phyloP scores from a whole-genome alignment of 768 basidiomycete species.

The Rhizopogon vulgaris region DNA sequence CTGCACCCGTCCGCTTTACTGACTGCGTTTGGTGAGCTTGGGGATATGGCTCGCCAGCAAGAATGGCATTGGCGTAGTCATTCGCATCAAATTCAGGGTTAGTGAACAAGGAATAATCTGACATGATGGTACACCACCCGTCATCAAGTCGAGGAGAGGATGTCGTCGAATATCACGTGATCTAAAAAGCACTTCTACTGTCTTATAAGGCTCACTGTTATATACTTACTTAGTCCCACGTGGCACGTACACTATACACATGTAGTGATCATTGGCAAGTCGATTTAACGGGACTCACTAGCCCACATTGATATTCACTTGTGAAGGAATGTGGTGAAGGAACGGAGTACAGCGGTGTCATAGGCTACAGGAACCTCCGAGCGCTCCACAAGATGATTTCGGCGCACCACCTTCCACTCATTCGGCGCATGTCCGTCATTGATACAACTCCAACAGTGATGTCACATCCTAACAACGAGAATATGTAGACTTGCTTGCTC shows the following conservation, averaged over 20 bases:
- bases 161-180: neutral
- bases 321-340: too few species aligned
- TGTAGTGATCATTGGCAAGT: too few species aligned
- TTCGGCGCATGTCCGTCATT: neutral
- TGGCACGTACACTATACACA: too few species aligned
- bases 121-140: too few species aligned
- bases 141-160: too few species aligned
- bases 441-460: neutral
- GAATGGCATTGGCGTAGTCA: slow-evolving; percentile 85
- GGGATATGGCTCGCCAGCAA: slow-evolving; percentile 77
- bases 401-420: too few species aligned
- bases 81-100: slow-evolving; percentile 75
- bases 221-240: too few species aligned
- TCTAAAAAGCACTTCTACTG: neutral
- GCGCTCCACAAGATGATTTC: neutral
- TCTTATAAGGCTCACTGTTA: too few species aligned
- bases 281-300: too few species aligned
- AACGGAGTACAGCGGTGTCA: too few species aligned
- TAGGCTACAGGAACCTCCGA: neutral
- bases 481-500: neutral
- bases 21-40: slow-evolving; percentile 26
- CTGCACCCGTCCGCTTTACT: slow-evolving; percentile 20
- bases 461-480: neutral
- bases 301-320: too few species aligned
- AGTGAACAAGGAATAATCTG: slow-evolving; percentile 76